Conservation (phyloP, 768 basidiomycete genomes). For the Xerocomus spinulosus region DNA sequence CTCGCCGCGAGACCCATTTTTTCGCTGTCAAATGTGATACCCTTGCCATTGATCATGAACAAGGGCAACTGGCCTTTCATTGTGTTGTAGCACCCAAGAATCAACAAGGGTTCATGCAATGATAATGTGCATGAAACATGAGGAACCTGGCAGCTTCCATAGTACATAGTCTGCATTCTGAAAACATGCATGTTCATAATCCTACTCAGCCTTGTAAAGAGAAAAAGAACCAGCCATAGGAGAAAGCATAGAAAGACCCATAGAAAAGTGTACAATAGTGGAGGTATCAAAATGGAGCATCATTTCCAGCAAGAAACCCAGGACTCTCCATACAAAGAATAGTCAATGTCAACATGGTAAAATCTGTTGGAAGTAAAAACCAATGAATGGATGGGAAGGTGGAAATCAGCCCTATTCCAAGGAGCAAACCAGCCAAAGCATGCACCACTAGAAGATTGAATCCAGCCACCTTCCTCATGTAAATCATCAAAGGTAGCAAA, state of each 20-base stretch:
- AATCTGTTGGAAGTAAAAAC: neutral
- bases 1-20: slow-evolving; percentile 83
- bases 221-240: too few relatives aligned
- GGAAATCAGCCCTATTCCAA: neutral
- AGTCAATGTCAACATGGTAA: neutral
- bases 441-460: slow-evolving; percentile 1
- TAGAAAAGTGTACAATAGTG: too few relatives aligned
- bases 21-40: slow-evolving; percentile 87
- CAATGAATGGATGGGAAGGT: slow-evolving; percentile 1
- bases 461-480: neutral
- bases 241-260: too few relatives aligned
- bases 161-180: too few relatives aligned
- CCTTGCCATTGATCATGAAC: slow-evolving; percentile 92
- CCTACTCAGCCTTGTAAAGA: too few relatives aligned
- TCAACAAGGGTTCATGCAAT: neutral
- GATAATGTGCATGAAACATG: slow-evolving; percentile 63
- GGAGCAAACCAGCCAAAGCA: slow-evolving; percentile 5
- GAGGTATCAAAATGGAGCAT: neutral
- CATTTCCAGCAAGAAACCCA: neutral
- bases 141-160: slow-evolving; percentile 78
- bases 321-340: neutral
- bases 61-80: slow-evolving; percentile 61
- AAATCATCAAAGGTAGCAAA: neutral
- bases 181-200: too few relatives aligned
- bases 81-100: slow-evolving; percentile 67